Evolutionary conservation across 306 rosid genomes (phyloP).

Genomic region (Prosopis cineraria): DNA sequence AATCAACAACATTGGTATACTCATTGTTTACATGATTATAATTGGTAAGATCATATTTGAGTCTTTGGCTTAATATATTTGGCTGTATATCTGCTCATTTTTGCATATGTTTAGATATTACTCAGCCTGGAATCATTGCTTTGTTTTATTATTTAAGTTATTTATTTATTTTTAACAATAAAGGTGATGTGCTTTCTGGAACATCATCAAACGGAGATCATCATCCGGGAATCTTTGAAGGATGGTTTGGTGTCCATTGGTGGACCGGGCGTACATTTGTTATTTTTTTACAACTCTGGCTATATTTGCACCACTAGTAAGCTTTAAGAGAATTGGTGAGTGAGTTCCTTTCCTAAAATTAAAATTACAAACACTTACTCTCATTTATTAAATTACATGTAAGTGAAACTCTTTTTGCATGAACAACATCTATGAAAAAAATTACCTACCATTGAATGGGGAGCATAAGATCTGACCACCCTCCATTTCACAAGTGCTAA

Average conservation of each 20-base stretch:
- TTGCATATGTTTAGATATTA: not conserved
- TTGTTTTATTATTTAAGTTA: constrained; percentile 30
- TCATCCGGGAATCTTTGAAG: constrained; percentile 81
- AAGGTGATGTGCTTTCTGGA: constrained; percentile 94
- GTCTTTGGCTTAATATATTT: not conserved
- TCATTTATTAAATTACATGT: constrained; percentile 4
- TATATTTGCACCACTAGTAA: constrained; percentile 71
- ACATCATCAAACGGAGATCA: constrained; percentile 75
- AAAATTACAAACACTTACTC: not conserved
- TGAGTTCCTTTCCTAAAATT: constrained; percentile 23
- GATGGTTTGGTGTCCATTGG: constrained; percentile 90
- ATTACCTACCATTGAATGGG: not conserved
- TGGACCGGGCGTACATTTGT: constrained; percentile 74
- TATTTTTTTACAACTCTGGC: constrained; percentile 58
- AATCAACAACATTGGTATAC: constrained; percentile 69
- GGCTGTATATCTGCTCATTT: not conserved
- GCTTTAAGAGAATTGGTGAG: constrained; percentile 86
- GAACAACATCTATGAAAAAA: not conserved
- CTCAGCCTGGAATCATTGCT: not conserved
- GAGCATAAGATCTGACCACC: not conserved
- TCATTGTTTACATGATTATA: constrained; percentile 85
- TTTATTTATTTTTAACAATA: constrained; percentile 40
- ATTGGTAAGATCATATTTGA: constrained; percentile 52
- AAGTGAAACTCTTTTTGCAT: not conserved
- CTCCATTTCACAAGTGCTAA: not conserved